phyloP scores from a whole-genome alignment of 108 stramenopile genomes.

The Schizochytrium sp. region DNA sequence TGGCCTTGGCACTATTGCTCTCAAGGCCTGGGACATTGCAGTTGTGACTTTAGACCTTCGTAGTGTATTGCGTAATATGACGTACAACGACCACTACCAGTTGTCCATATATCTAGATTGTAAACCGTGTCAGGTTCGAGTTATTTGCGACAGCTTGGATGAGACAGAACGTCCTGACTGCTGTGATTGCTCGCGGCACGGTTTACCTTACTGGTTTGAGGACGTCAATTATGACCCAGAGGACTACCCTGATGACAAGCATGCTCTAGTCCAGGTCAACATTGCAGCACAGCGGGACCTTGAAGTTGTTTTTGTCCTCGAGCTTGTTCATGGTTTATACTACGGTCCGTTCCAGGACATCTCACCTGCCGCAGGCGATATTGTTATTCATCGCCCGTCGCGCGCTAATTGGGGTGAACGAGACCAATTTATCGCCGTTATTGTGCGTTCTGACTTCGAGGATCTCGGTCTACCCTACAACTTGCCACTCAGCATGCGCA shows the following conservation, averaged over 20 bases:
- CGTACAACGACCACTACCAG: conserved; percentile 84
- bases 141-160: conserved; percentile 72
- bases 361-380: conserved; percentile 72
- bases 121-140: conserved; percentile 85
- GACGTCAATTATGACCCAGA: conserved; percentile 26
- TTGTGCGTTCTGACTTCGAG: conserved; percentile 74
- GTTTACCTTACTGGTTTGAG: conserved; percentile 76
- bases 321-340: conserved; percentile 83
- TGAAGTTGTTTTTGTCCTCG: conserved; percentile 78
- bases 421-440: conserved; percentile 75
- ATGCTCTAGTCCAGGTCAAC: conserved; percentile 79
- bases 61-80: conserved; percentile 78
- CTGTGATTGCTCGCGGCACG: conserved; percentile 78
- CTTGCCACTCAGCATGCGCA: conserved; percentile 70
- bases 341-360: conserved; percentile 80
- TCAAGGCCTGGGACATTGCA: conserved; percentile 81
- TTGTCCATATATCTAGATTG: conserved; percentile 83
- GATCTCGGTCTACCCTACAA: conserved; percentile 82
- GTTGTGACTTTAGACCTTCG: conserved; percentile 80
- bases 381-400: conserved; percentile 77
- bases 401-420: conserved; percentile 62
- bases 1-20: conserved; percentile 70
- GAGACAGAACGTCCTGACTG: conserved; percentile 76
- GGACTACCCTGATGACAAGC: conserved; percentile 81
- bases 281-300: conserved; percentile 76